Evolutionary conservation across 202 grass and related monocot genomes (phyloP), one percentile per base, ranked within the genome.

Genomic region (Miscanthus sacchariflorus): DNA sequence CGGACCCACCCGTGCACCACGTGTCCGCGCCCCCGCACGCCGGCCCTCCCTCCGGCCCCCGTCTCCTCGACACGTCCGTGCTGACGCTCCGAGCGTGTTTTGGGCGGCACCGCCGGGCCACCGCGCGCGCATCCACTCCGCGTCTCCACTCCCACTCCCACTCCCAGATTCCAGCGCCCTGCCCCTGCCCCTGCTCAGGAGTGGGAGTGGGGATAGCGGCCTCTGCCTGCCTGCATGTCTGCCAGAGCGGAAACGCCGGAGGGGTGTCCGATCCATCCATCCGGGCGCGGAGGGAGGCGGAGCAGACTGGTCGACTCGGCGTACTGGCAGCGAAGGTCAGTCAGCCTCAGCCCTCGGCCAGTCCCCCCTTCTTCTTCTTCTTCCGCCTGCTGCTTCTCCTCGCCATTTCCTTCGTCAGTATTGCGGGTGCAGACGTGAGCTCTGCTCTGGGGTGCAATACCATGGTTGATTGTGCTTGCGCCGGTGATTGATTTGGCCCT

Each of bases 151-250:
- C 35, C 58, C 58, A 23, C 21, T 13, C 44, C 25, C 24, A 18
- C 38, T 80, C 77, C 58, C 77, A 80, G 59, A 45, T 80, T 80
- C 77, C 77, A 7, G 77, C 59, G 77, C 77, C 59, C 59, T 80
- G 77, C 54, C 12, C 3, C 12, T 49, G 46, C 46, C 12, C 12
- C 46, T 49, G 12, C 45, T 12, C 43, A 12, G 43, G 43, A 45
- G 43, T 10, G 43, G 43, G 43, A 45, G 43, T 45, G 43, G 43
- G 43, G 43, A 45, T 45, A 45, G 43, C 43, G 8, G 42, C 42
- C 42, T 45, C 43, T 45, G 43, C 28, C 28, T 30, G 28, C 28
- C 28, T 30, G 28, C 28, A 30, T 50, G 48, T 3, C 48, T 48
- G 48, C 48, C 48, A 24, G 59, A 64, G 59, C 59, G 23, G 61